phyloP scores from a whole-genome alignment of 1,284 basidiomycete species.

The Ustilago cynodontis region DNA sequence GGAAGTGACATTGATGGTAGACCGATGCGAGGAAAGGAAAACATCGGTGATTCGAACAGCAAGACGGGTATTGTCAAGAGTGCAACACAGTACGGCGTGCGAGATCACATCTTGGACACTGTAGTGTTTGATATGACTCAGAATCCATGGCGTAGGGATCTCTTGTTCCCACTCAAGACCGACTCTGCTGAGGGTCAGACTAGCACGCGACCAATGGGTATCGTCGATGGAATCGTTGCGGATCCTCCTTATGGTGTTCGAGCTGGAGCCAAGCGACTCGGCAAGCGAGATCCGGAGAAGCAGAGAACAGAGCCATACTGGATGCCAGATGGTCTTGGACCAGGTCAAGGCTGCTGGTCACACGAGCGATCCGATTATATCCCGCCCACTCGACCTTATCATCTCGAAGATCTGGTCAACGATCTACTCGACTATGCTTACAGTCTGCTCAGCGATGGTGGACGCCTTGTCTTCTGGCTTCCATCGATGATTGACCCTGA shows the following conservation, averaged over 20 bases:
- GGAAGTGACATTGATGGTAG: conserved; percentile 98
- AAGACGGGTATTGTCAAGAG: conserved; percentile 77
- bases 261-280: conserved; percentile 94
- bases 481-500: conserved; percentile 63
- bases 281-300: conserved; percentile 74
- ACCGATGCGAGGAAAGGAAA: conserved; percentile 91
- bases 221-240: conserved; percentile 87
- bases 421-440: conserved; percentile 87
- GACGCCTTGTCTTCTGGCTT: conserved; percentile 86
- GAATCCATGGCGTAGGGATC: conserved; percentile 80
- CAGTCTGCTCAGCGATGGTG: conserved; percentile 85
- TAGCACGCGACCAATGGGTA: conserved; percentile 69
- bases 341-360: conserved; percentile 51
- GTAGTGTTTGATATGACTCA: conserved; percentile 90
- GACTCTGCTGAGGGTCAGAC: conserved; percentile 1
- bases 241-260: conserved; percentile 84
- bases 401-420: conserved; percentile 83
- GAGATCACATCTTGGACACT: conserved; percentile 82
- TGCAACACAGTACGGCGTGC: conserved; percentile 86
- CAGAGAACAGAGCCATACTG: conserved; percentile 64
- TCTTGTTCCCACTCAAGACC: conserved; percentile 22
- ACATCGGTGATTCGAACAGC: conserved; percentile 65
- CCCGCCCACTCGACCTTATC: conserved; percentile 87
- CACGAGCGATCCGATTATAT: conserved; percentile 70
- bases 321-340: conserved; percentile 65